Evolutionary conservation across 345 rosid species (phyloP), one percentile per base, ranked within the genome.

Genomic region (Excoecaria cochinchinensis): DNA sequence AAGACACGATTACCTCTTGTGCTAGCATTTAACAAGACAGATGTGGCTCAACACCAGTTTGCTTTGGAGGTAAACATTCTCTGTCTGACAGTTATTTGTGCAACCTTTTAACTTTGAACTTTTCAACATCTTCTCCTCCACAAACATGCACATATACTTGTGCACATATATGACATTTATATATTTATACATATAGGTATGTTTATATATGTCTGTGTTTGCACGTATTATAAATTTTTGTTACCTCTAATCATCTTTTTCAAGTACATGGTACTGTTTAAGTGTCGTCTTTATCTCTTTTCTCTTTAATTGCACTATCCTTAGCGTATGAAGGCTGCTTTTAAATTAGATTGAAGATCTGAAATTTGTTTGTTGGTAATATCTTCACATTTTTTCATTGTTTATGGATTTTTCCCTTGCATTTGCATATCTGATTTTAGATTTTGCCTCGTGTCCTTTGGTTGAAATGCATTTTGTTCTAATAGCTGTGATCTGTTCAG

Each of bases 11-110:
- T 91, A 81, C 97, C 97, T 80, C 90, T 91, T 31, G 88, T 91
- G 51, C 64, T 91, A 83, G 94, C 90, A 67, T 91, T 91, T 84
- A 91, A 91, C 92, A 91, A 91, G 84, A 86, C 61, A 47, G 97
- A 91, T 77, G 91, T 91, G 21, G 94, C 97, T 74, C 89, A 91
- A 62, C 94, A 91, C 81, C 82, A 88, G 79, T 91, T 91, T 86
- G 97, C 97, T 77, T 67, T 92, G 70, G 93, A 92, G 91, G 97
- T 92, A 82, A 50, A 36, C 51, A n/a, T 25, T 72, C 68, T 46
- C 52, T 9, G 57, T 25, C 62, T 24, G 69, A 42, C 58, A 12
- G n/a, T 39, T 59, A 25, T 53, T 38, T 36, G 15, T 53, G 31
- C 21, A 24, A 17, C 12, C 56, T 12, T 12, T 59, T 13, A 59